These are phyloP conservation scores for Fusarium longipes DNA, from an alignment of 2,329 filamentous ascomycete species.

Conservation along the genomic window DNA sequence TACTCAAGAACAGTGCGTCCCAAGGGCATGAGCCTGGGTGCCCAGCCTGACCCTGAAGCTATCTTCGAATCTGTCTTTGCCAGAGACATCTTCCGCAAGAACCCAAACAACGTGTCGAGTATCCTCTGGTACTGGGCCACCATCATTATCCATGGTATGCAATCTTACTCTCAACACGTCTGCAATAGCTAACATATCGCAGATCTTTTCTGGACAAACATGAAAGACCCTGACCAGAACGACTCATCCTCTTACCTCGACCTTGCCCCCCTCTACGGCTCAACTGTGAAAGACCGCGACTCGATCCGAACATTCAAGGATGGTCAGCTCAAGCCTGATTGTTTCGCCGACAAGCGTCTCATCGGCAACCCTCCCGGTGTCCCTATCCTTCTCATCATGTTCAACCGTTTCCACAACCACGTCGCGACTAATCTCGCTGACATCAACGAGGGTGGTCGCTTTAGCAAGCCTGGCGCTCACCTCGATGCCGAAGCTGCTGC, in stretches of 20 bases:
- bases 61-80: slow-evolving; percentile 73
- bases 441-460: slow-evolving; percentile 88
- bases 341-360: slow-evolving; percentile 76
- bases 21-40: slow-evolving; percentile 68
- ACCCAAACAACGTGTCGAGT: slow-evolving; percentile 78
- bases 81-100: slow-evolving; percentile 61
- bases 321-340: slow-evolving; percentile 78
- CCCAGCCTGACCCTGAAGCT: slow-evolving; percentile 72
- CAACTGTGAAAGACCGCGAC: slow-evolving; percentile 73
- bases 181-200: background rate
- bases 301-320: slow-evolving; percentile 75
- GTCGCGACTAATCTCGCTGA: slow-evolving; percentile 80
- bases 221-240: slow-evolving; percentile 67
- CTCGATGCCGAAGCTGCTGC: slow-evolving; percentile 62
- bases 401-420: slow-evolving; percentile 88
- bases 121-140: slow-evolving; percentile 79
- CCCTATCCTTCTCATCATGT: slow-evolving; percentile 78
- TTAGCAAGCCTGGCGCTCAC: slow-evolving; percentile 69
- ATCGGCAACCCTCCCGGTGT: slow-evolving; percentile 78
- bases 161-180: rapidly evolving
- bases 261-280: slow-evolving; percentile 77
- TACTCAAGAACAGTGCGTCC: slow-evolving; percentile 75
- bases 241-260: slow-evolving; percentile 80
- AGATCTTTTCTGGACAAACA: slow-evolving; percentile 78
- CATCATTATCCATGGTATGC: slow-evolving; percentile 74